Percentiles rank a stretch among this genome's conserved stretches.
Evolutionary conservation across 2,329 filamentous ascomycete species (phyloP).

Genomic region (Pseudocercospora vitis): DNA sequence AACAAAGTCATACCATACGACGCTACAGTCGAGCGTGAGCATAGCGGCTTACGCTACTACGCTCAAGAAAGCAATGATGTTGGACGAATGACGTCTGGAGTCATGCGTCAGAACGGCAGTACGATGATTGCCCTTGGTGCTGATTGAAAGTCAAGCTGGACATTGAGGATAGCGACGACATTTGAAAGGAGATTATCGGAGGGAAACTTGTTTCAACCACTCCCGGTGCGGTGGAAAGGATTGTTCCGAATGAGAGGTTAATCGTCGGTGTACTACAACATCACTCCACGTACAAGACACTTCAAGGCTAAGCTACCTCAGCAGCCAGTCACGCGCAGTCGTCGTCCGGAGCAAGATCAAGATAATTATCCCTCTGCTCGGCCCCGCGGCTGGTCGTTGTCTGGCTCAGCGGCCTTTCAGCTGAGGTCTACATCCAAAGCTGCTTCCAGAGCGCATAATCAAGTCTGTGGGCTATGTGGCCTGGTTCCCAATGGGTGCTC

Average conservation of each 20-base stretch:
- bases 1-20: neutral
- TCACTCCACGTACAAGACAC: too few relatives aligned
- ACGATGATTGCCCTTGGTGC: neutral
- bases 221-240: too few relatives aligned
- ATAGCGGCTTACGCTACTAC: neutral
- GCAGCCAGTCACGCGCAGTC: neutral
- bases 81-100: neutral
- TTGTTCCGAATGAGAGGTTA: too few relatives aligned
- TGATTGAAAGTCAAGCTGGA: neutral
- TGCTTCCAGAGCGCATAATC: too few relatives aligned
- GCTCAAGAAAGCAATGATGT: neutral
- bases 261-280: too few relatives aligned
- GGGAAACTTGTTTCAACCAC: too few relatives aligned
- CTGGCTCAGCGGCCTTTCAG: too few relatives aligned
- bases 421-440: too few relatives aligned
- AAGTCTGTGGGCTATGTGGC: too few relatives aligned
- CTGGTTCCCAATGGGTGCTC: too few relatives aligned
- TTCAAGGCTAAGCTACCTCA: neutral
- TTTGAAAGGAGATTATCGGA: neutral
- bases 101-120: neutral
- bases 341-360: neutral
- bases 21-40: neutral
- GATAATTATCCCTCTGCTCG: neutral
- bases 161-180: neutral
- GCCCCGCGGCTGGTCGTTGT: too few relatives aligned